phyloP scores from a whole-genome alignment of 2,329 filamentous ascomycete genomes.

The Clarireedia monteithiana region DNA sequence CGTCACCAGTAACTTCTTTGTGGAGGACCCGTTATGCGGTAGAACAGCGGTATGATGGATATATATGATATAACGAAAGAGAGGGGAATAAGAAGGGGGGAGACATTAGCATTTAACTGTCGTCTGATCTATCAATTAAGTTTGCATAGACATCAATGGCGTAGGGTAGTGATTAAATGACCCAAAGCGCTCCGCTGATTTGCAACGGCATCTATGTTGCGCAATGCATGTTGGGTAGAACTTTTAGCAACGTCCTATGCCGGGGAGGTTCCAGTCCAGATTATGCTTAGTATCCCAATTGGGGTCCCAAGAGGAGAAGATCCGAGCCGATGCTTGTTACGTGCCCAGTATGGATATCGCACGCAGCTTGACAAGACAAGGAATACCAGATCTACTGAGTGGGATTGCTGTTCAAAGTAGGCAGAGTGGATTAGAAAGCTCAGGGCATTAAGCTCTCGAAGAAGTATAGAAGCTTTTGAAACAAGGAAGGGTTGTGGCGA shows the following conservation, averaged over 20 bases:
- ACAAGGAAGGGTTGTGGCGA: slow-evolving; percentile 11
- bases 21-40: slow-evolving; percentile 4
- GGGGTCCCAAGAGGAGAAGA: slow-evolving; percentile 18
- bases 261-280: slow-evolving; percentile 19
- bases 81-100: slow-evolving; percentile 19
- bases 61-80: slow-evolving; percentile 17
- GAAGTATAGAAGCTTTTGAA: slow-evolving; percentile 23
- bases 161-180: slow-evolving; percentile 26
- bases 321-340: slow-evolving; percentile 17
- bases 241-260: slow-evolving; percentile 14
- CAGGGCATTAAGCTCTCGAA: slow-evolving; percentile 20
- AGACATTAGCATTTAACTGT: slow-evolving; percentile 28
- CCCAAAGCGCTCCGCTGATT: slow-evolving; percentile 42
- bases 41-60: slow-evolving; percentile 21
- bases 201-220: slow-evolving; percentile 38
- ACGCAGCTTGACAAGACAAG: too few relatives aligned
- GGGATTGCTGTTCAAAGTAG: slow-evolving; percentile 2
- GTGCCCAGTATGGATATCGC: slow-evolving; percentile 6
- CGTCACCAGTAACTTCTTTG: slow-evolving; percentile 15
- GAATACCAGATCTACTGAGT: slow-evolving; percentile 2
- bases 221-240: slow-evolving; percentile 12
- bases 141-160: slow-evolving; percentile 25
- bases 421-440: slow-evolving; percentile 4
- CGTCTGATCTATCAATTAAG: slow-evolving; percentile 25
- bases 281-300: slow-evolving; percentile 14